Conservation (phyloP, 345 rosid genomes). For the Gossypioides kirkii region DNA sequence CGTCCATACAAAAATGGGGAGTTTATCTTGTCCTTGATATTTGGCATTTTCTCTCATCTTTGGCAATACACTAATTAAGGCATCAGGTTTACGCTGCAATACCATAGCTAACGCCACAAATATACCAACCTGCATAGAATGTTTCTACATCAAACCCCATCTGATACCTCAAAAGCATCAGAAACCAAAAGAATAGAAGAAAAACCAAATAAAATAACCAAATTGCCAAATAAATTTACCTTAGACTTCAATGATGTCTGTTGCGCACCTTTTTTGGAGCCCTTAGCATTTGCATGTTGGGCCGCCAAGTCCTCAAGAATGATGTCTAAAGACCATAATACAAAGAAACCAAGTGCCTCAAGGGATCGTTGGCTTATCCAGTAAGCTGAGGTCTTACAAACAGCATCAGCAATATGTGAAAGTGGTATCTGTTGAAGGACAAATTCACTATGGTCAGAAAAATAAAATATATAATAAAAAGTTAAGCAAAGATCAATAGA, state of each 20-base stretch:
- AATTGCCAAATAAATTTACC: slow-evolving; percentile 24
- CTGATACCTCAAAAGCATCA: neutral
- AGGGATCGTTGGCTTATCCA: slow-evolving; percentile 62
- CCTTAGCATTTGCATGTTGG: slow-evolving; percentile 48
- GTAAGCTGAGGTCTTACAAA: slow-evolving; percentile 60
- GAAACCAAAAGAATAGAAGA: neutral
- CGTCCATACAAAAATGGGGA: slow-evolving; percentile 61
- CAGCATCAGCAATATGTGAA: slow-evolving; percentile 53
- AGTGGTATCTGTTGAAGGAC: slow-evolving; percentile 47
- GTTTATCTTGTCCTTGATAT: slow-evolving; percentile 79
- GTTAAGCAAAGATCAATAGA: neutral
- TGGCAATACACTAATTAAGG: slow-evolving; percentile 44
- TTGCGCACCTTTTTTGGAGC: slow-evolving; percentile 50
- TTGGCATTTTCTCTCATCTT: slow-evolving; percentile 50
- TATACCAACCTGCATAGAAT: slow-evolving; percentile 55
- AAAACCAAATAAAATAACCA: neutral
- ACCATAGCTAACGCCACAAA: slow-evolving; percentile 70
- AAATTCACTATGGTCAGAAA: slow-evolving; percentile 1
- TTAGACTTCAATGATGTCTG: slow-evolving; percentile 58
- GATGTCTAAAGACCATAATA: slow-evolving; percentile 61
- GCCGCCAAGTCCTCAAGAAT: slow-evolving; percentile 52
- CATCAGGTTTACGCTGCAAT: slow-evolving; percentile 70
- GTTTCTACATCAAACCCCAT: slow-evolving; percentile 1
- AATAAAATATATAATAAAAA: neutral
- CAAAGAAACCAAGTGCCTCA: slow-evolving; percentile 55